phyloP scores from a whole-genome alignment of 1,284 basidiomycete genomes.

The Heliocybe sulcata region DNA sequence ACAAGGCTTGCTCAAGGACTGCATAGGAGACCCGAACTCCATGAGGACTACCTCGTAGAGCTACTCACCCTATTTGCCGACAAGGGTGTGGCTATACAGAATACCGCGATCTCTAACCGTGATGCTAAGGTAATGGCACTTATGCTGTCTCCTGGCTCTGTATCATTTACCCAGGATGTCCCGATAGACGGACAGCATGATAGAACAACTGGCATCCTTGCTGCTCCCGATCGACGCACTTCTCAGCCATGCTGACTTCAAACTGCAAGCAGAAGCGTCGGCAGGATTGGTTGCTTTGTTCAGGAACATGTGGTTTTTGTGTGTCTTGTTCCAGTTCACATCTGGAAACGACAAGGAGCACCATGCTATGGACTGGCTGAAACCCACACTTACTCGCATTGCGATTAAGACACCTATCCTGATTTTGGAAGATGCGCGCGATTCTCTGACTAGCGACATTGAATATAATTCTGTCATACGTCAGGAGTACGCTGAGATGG shows the following conservation, averaged over 20 bases:
- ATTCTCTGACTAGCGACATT: slow-evolving; percentile 84
- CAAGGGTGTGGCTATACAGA: slow-evolving; percentile 89
- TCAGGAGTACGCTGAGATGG: slow-evolving; percentile 80
- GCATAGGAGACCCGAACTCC: slow-evolving; percentile 63
- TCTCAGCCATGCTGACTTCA: slow-evolving; percentile 71
- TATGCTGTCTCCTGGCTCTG: slow-evolving; percentile 4
- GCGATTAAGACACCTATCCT: slow-evolving; percentile 85
- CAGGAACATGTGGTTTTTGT: slow-evolving; percentile 93
- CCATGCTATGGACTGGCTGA: slow-evolving; percentile 69
- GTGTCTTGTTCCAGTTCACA: slow-evolving; percentile 77
- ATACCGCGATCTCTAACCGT: slow-evolving; percentile 57
- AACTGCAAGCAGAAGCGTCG: slow-evolving; percentile 52
- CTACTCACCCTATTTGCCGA: slow-evolving; percentile 84
- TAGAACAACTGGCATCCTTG: slow-evolving; percentile 79
- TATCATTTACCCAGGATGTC: slow-evolving; percentile 6
- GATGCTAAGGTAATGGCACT: slow-evolving; percentile 47
- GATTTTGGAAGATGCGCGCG: slow-evolving; percentile 77
- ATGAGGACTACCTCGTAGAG: slow-evolving; percentile 79
- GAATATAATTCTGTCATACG: slow-evolving; percentile 92
- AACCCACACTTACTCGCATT: slow-evolving; percentile 73
- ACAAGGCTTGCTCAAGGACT: slow-evolving; percentile 81
- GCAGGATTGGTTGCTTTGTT: slow-evolving; percentile 75
- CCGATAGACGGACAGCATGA: slow-evolving; percentile 73
- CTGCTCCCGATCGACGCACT: slow-evolving; percentile 88
- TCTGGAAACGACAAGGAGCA: slow-evolving; percentile 39